Base-by-base conservation (phyloP, 495 filamentous ascomycete species). In the Jackrogersella multiformis region DNA sequence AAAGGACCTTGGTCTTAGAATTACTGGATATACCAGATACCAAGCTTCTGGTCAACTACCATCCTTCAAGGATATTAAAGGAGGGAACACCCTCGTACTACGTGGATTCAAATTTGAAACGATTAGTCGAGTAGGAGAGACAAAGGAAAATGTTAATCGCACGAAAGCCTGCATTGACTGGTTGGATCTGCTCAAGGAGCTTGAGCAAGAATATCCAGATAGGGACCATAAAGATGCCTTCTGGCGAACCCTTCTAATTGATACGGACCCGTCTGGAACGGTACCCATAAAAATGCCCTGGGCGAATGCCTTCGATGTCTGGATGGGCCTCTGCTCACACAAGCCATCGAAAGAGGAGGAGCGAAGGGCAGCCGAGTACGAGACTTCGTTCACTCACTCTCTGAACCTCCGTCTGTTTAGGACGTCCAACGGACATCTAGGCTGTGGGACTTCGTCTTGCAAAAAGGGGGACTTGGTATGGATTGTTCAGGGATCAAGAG, bases 401-500 rank as follows among this genome's bases (percentile, higher is more conserved):
- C 28, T 64, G 18, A 61, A 66, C 39, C 57, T 70, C 1, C 67
- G 61, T 15, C 36, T 70, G 4, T 70, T 70, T 32, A 51, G 67
- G 30, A 70, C 67, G 15, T 26, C 61, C 13, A 21, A 28, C 7
- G 67, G 67, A 2, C 42, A 61, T n/a, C 23, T 70, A n/a, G 67
- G 67, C 6, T 66, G 61, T 9, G 67, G 67, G 5, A 56, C 56
- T n/a, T 8, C 13, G 23, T 70, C 67, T 12, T 70, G 67, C 28
- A n/a, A 39, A 34, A 16, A 52, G 2, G 67, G 61, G 1, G 67
- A 70, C 51, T 38, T 16, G 16, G n/a, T 70, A 16, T 70, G 67
- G 67, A 70, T 70, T 12, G 51, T 70, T 38, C 61, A 70, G 51
- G 67, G 67, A 12, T 70, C 67, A 16, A 61, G 61, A n/a, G 67